Evolutionary conservation across 768 basidiomycete species (phyloP).

Genomic region (Pleurotus giganteus): DNA sequence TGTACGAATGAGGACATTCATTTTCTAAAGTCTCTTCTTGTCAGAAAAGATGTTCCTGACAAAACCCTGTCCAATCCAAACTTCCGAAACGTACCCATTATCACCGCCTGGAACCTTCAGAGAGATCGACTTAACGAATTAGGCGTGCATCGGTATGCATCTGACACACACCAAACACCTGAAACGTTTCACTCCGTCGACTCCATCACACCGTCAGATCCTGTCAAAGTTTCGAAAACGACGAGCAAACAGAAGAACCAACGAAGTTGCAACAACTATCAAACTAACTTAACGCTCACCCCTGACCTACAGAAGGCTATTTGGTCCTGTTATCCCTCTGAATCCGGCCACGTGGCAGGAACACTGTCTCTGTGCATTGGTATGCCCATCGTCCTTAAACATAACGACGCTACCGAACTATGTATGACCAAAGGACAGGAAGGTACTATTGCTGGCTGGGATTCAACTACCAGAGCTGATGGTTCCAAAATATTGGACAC

Average conservation of each 20-base stretch:
- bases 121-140: constrained; percentile 37
- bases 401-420: constrained; percentile 31
- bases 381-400: constrained; percentile 30
- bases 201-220: no score
- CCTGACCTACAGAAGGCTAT: neutral
- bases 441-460: constrained; percentile 29
- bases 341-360: constrained; percentile 19
- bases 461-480: constrained; percentile 11
- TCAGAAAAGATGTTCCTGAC: constrained; percentile 11
- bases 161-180: constrained; percentile 24
- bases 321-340: neutral
- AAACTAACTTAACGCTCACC: no score
- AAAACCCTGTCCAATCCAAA: neutral
- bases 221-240: no score
- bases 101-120: constrained; percentile 33
- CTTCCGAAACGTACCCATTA: constrained; percentile 35
- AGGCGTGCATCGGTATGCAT: constrained; percentile 28
- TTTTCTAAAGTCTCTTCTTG: constrained; percentile 19
- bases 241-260: constrained; percentile 9
- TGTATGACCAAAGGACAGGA: constrained; percentile 35
- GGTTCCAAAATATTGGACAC: constrained; percentile 24
- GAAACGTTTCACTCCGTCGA: constrained; percentile 23
- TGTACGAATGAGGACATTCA: constrained; percentile 22
- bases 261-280: neutral
- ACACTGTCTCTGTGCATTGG: constrained; percentile 28